Evolutionary conservation across 129 eudicot species (phyloP).

Genomic region (Kitagawia praeruptora): DNA sequence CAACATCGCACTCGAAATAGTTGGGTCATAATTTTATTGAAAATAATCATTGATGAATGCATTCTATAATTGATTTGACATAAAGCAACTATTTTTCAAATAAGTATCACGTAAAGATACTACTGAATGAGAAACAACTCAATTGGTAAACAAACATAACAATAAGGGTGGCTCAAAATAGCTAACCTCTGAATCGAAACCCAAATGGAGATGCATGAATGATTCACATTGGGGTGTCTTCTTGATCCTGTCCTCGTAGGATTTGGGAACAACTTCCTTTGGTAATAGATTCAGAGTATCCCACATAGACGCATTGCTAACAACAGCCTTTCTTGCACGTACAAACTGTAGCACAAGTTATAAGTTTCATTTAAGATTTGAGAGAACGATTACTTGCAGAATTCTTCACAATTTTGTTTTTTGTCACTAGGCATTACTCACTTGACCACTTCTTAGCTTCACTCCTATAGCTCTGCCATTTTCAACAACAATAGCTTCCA

Average conservation of each 20-base stretch:
- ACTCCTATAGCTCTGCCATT: conserved; percentile 91
- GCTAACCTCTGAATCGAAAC: conserved; percentile 89
- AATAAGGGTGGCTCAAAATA: neutral
- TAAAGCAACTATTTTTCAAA: neutral
- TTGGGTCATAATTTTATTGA: neutral
- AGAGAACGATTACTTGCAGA: neutral
- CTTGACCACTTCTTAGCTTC: conserved; percentile 86
- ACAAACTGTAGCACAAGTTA: conserved; percentile 45
- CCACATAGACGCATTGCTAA: conserved; percentile 99
- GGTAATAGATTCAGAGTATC: conserved; percentile 75
- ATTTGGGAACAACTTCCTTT: conserved; percentile 52
- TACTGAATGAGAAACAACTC: neutral
- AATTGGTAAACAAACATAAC: neutral
- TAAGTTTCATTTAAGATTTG: neutral
- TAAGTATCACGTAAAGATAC: neutral
- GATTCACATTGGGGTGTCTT: conserved; percentile 88
- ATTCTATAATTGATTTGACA: neutral
- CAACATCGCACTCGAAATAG: neutral
- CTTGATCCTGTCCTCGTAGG: conserved; percentile 50
- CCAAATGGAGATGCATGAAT: conserved; percentile 95
- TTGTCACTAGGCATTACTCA: conserved; percentile 29
- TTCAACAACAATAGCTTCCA: conserved; percentile 66
- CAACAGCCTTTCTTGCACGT: conserved; percentile 91
- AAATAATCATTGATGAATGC: neutral
- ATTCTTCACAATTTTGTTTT: neutral